Conservation (phyloP, 2,329 filamentous ascomycete genomes). For the Aspergillus costaricaensis region DNA sequence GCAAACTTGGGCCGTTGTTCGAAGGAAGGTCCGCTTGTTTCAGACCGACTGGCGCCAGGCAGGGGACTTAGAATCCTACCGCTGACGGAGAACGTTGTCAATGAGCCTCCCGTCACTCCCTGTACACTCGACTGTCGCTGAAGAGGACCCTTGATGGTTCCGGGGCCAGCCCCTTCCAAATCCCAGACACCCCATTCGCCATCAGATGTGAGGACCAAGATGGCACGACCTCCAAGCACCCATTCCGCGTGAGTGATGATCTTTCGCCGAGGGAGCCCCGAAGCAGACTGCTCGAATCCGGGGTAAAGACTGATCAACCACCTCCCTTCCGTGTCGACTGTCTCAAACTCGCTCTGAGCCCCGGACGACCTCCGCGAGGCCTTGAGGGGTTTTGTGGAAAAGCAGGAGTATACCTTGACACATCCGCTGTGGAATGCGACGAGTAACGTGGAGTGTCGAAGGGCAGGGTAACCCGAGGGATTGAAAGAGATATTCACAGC, state of each 20-base stretch:
- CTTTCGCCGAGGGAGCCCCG: conserved; percentile 40
- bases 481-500: conserved; percentile 57
- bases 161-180: conserved; percentile 48
- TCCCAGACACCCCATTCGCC: conserved; percentile 55
- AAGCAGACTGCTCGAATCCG: conserved; percentile 39
- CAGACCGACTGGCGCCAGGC: conserved; percentile 23
- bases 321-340: conserved; percentile 39
- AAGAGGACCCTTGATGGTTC: conserved; percentile 41
- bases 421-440: conserved; percentile 57
- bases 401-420: conserved; percentile 60
- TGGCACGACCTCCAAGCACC: conserved; percentile 47
- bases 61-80: conserved; percentile 40
- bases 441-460: conserved; percentile 57
- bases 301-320: conserved; percentile 49
- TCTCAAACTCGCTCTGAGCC: conserved; percentile 35
- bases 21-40: conserved; percentile 25
- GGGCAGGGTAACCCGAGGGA: conserved; percentile 53
- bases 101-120: conserved; percentile 43
- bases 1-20: conserved; percentile 44
- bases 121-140: conserved; percentile 41
- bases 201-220: conserved; percentile 49
- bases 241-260: conserved; percentile 49
- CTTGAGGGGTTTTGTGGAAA: conserved; percentile 39
- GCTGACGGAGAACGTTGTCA: conserved; percentile 46
- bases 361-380: conserved; percentile 31